A percentile compares a stretch with the other conserved stretches of the same genome.
These are phyloP conservation scores for Malus orientalis DNA, from an alignment of 306 rosid genomes.

Conservation along the genomic window DNA sequence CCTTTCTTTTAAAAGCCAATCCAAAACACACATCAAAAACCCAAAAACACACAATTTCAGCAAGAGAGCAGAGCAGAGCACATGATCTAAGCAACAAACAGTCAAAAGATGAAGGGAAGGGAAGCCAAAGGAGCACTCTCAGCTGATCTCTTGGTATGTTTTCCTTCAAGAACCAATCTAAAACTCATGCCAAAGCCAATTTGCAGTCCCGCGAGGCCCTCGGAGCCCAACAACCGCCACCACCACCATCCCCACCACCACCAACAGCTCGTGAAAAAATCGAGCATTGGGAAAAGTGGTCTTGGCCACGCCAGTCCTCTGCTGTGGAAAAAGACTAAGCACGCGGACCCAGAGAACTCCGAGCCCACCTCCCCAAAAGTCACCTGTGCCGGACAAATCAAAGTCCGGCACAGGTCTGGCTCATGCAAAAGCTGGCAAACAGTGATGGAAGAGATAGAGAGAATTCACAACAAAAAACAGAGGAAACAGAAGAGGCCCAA, in stretches of 20 bases:
- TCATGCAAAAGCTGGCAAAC: constrained; percentile 81
- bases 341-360: constrained; percentile 46
- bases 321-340: constrained; percentile 65
- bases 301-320: constrained; percentile 51
- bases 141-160: constrained; percentile 78
- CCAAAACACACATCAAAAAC: constrained; percentile 7
- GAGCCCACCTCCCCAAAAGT: constrained; percentile 97
- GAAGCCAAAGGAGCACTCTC: constrained; percentile 49
- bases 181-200: constrained; percentile 71
- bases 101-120: constrained; percentile 38
- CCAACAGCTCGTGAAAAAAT: constrained; percentile 27
- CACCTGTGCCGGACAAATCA: constrained; percentile 92
- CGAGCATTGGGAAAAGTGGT: constrained; percentile 29
- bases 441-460: constrained; percentile 93
- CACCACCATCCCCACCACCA: background rate
- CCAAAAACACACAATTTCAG: background rate
- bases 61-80: background rate
- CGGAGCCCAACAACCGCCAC: constrained; percentile 24
- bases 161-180: constrained; percentile 73
- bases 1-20: constrained; percentile 42
- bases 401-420: constrained; percentile 47
- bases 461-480: constrained; percentile 52
- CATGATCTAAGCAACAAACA: constrained; percentile 22
- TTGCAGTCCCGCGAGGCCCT: constrained; percentile 76
- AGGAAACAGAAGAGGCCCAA: constrained; percentile 40